phyloP scores from a whole-genome alignment of 2,329 filamentous ascomycete genomes.

The Blastomyces emzantsi region DNA sequence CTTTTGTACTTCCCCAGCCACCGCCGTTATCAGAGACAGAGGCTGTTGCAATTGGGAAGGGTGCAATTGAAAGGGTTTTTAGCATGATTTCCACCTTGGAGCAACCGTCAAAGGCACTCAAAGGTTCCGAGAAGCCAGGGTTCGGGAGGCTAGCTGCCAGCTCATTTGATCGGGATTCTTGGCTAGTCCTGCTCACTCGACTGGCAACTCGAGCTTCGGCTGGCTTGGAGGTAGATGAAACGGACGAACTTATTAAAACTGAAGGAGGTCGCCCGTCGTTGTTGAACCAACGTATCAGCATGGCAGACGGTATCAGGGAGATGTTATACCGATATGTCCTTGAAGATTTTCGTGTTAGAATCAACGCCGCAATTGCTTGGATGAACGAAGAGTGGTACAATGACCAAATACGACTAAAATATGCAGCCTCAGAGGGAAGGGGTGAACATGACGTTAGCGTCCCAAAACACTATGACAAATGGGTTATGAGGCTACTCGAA shows the following conservation, averaged over 20 bases:
- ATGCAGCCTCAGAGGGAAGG: conserved; percentile 35
- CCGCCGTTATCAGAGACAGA: conserved; percentile 63
- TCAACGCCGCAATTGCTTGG: conserved; percentile 88
- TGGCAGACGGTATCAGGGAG: conserved; percentile 63
- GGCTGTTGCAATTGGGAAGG: conserved; percentile 63
- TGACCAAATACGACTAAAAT: conserved; percentile 53
- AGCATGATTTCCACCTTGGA: conserved; percentile 66
- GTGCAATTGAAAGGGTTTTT: conserved; percentile 68
- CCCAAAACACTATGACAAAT: conserved; percentile 62
- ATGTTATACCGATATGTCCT: conserved; percentile 76
- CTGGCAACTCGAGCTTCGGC: conserved; percentile 70
- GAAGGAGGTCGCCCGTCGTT: conserved; percentile 21
- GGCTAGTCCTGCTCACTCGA: conserved; percentile 79
- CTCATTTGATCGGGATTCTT: conserved; percentile 76
- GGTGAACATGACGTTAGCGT: conserved; percentile 38
- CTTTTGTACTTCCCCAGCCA: conserved; percentile 71
- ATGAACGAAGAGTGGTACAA: conserved; percentile 98
- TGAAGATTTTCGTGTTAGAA: conserved; percentile 81
- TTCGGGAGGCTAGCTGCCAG: conserved; percentile 78
- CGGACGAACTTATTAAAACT: conserved; percentile 21
- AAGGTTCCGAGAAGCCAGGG: conserved; percentile 47
- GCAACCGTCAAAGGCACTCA: conserved; percentile 51
- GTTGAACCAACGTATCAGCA: conserved; percentile 25
- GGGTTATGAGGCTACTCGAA: conserved; percentile 72
- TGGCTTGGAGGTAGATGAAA: conserved; percentile 50